Evolutionary conservation across 441 rosid genomes (phyloP).

Genomic region (Rhodomyrtus psidioides): DNA sequence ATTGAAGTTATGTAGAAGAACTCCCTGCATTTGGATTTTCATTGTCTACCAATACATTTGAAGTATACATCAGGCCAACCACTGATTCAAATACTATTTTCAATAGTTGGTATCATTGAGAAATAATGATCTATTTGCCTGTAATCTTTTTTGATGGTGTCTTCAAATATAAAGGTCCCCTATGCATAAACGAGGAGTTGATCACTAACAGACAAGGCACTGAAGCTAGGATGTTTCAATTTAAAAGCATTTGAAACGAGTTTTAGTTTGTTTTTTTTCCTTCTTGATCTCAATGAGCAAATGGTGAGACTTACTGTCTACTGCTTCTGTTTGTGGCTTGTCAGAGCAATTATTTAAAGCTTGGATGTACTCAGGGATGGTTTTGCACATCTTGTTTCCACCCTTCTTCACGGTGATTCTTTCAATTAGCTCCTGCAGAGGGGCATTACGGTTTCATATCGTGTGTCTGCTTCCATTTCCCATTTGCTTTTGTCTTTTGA

Average conservation of each 20-base stretch:
- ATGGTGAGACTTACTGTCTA: background rate
- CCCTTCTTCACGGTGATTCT: background rate
- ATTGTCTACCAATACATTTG: background rate
- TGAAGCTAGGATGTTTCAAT: background rate
- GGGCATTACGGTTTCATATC: background rate
- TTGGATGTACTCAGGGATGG: background rate
- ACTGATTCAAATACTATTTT: background rate
- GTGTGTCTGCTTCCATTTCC: background rate
- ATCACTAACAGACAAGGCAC: background rate
- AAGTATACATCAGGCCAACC: background rate
- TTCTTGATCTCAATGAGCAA: background rate
- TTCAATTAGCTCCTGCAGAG: background rate
- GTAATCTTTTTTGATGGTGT: background rate
- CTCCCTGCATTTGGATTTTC: background rate
- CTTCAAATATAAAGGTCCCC: background rate
- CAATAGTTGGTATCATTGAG: background rate
- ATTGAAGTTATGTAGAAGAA: background rate
- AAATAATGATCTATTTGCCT: background rate
- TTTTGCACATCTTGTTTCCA: background rate
- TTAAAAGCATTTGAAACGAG: background rate
- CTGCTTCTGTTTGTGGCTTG: background rate
- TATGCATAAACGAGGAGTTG: background rate
- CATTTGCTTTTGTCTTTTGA: background rate
- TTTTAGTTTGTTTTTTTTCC: background rate
- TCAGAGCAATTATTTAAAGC: background rate